Evolutionary conservation across 2,329 filamentous ascomycete species (phyloP).

Genomic region (Periconia macrospinosa): DNA sequence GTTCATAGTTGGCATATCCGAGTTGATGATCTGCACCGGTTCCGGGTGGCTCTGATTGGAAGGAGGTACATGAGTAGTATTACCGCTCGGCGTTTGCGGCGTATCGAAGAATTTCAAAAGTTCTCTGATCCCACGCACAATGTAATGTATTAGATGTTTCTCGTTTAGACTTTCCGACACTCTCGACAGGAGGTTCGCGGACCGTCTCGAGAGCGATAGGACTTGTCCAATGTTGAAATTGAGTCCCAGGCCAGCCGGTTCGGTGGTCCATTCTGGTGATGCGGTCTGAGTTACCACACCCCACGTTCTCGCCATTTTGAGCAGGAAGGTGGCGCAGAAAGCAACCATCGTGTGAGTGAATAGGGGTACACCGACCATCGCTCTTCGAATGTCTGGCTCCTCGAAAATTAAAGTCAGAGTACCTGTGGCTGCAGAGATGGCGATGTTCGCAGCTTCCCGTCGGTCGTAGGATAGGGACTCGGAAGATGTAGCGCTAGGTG

Average conservation of each 20-base stretch:
- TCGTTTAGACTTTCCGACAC: conserved; percentile 32
- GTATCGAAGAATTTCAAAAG: conserved; percentile 29
- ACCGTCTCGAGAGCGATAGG: conserved; percentile 26
- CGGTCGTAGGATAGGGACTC: conserved; percentile 47
- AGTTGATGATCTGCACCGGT: neutral
- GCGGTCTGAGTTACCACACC: conserved; percentile 38
- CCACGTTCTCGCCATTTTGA: conserved; percentile 52
- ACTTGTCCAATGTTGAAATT: conserved; percentile 36
- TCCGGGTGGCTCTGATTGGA: conserved; percentile 4
- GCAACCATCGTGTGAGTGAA: conserved; percentile 58
- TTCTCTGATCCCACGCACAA: conserved; percentile 32
- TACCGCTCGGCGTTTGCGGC: conserved; percentile 17
- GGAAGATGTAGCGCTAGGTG: conserved; percentile 50
- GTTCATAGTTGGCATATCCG: conserved; percentile 4
- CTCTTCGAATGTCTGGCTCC: conserved; percentile 48
- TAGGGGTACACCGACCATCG: conserved; percentile 51
- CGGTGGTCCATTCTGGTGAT: conserved; percentile 28
- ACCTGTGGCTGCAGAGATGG: conserved; percentile 51
- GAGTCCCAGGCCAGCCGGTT: conserved; percentile 28
- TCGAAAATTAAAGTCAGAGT: conserved; percentile 52
- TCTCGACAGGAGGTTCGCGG: conserved; percentile 26
- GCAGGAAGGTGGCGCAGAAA: conserved; percentile 56
- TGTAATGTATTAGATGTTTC: conserved; percentile 33
- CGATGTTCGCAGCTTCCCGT: conserved; percentile 43
- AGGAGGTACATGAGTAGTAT: neutral